Evolutionary conservation across 768 basidiomycete genomes (phyloP), one percentile per base, ranked within the genome.

Genomic region (Phylloporus sp.): DNA sequence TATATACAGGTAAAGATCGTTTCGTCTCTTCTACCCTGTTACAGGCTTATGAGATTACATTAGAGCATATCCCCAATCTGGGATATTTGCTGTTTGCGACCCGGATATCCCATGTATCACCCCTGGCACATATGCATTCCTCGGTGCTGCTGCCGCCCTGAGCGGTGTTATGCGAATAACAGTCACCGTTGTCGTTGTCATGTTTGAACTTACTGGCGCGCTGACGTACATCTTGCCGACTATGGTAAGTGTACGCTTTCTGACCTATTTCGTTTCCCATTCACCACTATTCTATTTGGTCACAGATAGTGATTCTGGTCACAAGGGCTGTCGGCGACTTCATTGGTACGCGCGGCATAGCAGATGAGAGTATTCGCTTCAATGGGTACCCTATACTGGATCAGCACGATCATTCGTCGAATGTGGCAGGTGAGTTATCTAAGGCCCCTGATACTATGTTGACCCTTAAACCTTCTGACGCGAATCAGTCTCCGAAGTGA

Each of bases 161-260:
- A 93, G 96, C 44, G 95, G 96, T 27, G 83, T 98, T 43, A 99
- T 97, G 79, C 80, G 94, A 56, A 89, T 98, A 48, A 99, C 96
- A 1, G 92, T 98, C 22, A 91, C 94, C 0, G 93, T 99, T 6
- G 96, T 98, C 8, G 96, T 98, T 28, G 94, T 99, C 67, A 98
- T 99, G 93, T 98, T 97, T 64, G 95, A 98, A 60, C 75, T 99
- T 17, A 99, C 96, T 4, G 96, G 96, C 11, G 95, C 96, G 6
- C 66, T 98, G 59, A 97, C 92, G 17, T 98, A 99, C 62, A 94
- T 98, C 55, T 69, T 99, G 22, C 96, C 96, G 6, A 94, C 92
- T 13, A 99, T 99, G 96, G 95, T 93, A 54, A 56, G 77, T 58
- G n/a, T 20, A 13, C 15, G 35, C 26, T 33, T 26, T 21, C 43